These are phyloP conservation scores for Rhizoclosmatium sp. DNA, from an alignment of 192 early-diverging fungal species.

Conservation along the genomic window DNA sequence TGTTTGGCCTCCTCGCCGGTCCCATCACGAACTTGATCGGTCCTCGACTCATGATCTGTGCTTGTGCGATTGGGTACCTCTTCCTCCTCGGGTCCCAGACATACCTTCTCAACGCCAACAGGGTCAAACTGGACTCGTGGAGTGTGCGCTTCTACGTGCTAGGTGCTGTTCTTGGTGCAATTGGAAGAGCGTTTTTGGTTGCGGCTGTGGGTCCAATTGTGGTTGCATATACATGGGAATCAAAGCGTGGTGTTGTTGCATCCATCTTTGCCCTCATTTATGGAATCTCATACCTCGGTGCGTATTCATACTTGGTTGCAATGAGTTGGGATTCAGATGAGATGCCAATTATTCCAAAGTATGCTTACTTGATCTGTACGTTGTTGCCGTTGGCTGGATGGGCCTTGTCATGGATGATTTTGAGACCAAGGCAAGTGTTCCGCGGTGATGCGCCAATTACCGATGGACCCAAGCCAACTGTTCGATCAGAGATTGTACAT, in stretches of 20 bases:
- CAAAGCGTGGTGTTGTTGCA: not conserved
- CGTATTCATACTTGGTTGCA: not conserved
- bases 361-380: not conserved
- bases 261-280: not conserved
- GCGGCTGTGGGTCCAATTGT: conserved; percentile 9
- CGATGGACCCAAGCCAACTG: not conserved
- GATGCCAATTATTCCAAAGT: not conserved
- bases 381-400: conserved; percentile 8
- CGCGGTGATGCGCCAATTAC: not conserved
- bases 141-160: conserved; percentile 14
- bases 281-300: not conserved
- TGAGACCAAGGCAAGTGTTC: not conserved
- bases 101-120: not conserved
- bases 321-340: conserved; percentile 1
- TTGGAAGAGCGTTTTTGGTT: not conserved
- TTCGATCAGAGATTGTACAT: not conserved
- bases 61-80: not conserved
- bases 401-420: not conserved
- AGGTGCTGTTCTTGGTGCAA: not conserved
- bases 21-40: conserved; percentile 7
- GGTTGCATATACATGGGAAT: conserved; percentile 16
- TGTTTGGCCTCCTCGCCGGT: conserved; percentile 3
- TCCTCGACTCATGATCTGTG: not conserved
- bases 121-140: not conserved
- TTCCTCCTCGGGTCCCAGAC: not conserved